Percentiles rank a stretch among this genome's conserved stretches.
Evolutionary conservation across 179 eudicot species (phyloP).

Genomic region (Patellifolia procumbens): DNA sequence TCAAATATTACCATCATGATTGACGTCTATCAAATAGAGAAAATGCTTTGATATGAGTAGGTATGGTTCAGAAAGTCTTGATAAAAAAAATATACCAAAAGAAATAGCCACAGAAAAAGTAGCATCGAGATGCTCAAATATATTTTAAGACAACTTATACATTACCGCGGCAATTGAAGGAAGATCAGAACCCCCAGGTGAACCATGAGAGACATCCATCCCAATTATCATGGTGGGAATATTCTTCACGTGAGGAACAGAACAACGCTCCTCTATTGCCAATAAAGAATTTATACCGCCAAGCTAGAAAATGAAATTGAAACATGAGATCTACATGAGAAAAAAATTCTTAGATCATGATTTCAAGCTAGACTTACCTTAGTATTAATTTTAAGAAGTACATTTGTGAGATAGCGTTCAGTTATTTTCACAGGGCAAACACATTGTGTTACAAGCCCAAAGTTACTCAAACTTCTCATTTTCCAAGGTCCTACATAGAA

Average conservation of each 20-base stretch:
- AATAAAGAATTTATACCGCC: conserved; percentile 90
- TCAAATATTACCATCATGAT: conserved; percentile 16
- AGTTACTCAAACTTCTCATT: conserved; percentile 61
- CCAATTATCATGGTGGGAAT: conserved; percentile 94
- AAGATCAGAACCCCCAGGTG: conserved; percentile 74
- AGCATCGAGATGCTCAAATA: not conserved
- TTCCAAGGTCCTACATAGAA: conserved; percentile 87
- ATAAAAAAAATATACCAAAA: conserved; percentile 11
- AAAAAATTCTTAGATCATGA: not conserved
- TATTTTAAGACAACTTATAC: not conserved
- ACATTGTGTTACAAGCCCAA: conserved; percentile 85
- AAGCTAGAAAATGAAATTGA: conserved; percentile 47
- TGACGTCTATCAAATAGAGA: not conserved
- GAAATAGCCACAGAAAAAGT: not conserved
- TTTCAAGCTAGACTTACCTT: conserved; percentile 51
- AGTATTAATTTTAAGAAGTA: conserved; percentile 85
- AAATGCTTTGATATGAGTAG: not conserved
- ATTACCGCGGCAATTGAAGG: conserved; percentile 97
- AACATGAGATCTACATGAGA: not conserved
- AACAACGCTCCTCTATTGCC: conserved; percentile 60
- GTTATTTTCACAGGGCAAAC: conserved; percentile 74
- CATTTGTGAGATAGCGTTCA: conserved; percentile 80
- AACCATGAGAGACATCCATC: conserved; percentile 96
- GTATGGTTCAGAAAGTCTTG: not conserved
- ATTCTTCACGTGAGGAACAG: conserved; percentile 60